These are phyloP conservation scores for Amaranthus palmeri DNA, from an alignment of 148 eudicot genomes.

Conservation along the genomic window DNA sequence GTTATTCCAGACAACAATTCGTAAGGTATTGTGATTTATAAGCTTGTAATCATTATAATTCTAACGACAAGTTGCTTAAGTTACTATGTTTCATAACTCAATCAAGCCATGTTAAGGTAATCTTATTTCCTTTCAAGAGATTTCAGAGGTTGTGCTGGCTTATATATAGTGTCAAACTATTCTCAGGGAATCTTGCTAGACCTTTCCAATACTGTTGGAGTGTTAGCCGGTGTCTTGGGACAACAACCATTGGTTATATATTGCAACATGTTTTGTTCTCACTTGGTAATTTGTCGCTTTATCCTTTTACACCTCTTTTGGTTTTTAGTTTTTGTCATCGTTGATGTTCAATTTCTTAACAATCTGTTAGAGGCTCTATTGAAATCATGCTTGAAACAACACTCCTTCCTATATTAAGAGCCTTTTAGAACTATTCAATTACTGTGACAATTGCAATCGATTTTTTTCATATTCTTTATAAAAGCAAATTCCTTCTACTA, in stretches of 20 bases:
- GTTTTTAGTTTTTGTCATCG: too few species aligned
- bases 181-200: constrained; percentile 85
- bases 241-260: constrained; percentile 92
- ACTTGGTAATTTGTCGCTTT: too few species aligned
- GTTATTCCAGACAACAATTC: constrained; percentile 68
- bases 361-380: too few species aligned
- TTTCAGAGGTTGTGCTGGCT: neutral
- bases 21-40: constrained; percentile 58
- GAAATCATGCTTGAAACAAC: too few species aligned
- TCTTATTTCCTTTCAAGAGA: constrained; percentile 5
- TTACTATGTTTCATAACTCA: constrained; percentile 70
- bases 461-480: too few species aligned
- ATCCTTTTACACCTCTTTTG: too few species aligned
- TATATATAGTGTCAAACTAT: constrained; percentile 4
- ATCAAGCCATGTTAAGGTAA: constrained; percentile 74
- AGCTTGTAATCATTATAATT: neutral
- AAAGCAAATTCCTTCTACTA: too few species aligned
- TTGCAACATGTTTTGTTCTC: constrained; percentile 73
- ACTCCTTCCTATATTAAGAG: too few species aligned
- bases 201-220: constrained; percentile 93
- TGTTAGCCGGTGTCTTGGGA: constrained; percentile 90
- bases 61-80: neutral
- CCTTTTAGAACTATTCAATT: too few species aligned
- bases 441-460: too few species aligned
- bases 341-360: too few species aligned